Conservation (phyloP, 352 stramenopile species). For the Aphanomyces euteiches region DNA sequence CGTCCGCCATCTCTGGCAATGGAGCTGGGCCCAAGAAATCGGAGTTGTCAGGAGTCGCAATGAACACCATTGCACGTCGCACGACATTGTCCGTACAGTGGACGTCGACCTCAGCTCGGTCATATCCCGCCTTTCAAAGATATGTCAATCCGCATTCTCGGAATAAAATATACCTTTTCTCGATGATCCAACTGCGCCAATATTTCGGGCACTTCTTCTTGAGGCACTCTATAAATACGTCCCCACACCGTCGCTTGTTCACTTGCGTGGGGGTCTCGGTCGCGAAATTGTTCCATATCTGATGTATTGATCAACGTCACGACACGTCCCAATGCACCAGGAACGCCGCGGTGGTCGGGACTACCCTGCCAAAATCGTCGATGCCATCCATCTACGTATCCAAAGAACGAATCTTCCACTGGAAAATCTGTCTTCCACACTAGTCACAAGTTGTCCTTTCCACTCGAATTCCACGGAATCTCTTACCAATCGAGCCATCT, state of each 20-base stretch:
- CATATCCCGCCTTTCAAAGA: slow-evolving; percentile 60
- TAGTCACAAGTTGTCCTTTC: neutral
- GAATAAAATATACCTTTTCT: slow-evolving; percentile 38
- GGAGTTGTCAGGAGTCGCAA: slow-evolving; percentile 74
- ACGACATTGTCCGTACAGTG: slow-evolving; percentile 64
- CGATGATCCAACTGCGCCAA: slow-evolving; percentile 79
- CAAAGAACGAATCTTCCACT: slow-evolving; percentile 59
- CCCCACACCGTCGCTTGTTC: slow-evolving; percentile 76
- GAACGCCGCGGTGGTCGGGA: slow-evolving; percentile 78
- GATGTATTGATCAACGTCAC: slow-evolving; percentile 82
- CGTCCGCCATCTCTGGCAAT: slow-evolving; percentile 69
- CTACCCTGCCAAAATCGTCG: slow-evolving; percentile 88
- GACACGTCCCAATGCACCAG: slow-evolving; percentile 69
- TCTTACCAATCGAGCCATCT: slow-evolving; percentile 52
- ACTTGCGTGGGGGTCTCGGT: slow-evolving; percentile 61
- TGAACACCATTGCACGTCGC: slow-evolving; percentile 76
- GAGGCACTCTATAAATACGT: slow-evolving; percentile 79
- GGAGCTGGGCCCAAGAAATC: slow-evolving; percentile 75
- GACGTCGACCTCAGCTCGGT: slow-evolving; percentile 70
- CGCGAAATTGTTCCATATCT: slow-evolving; percentile 67
- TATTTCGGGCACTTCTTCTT: slow-evolving; percentile 69
- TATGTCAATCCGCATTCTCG: neutral
- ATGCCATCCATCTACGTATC: slow-evolving; percentile 80
- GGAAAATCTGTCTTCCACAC: slow-evolving; percentile 76
- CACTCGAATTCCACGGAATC: too few relatives aligned